Evolutionary conservation across 345 rosid genomes (phyloP), one percentile per base, ranked within the genome.

Genomic region (Moringa oleifera): DNA sequence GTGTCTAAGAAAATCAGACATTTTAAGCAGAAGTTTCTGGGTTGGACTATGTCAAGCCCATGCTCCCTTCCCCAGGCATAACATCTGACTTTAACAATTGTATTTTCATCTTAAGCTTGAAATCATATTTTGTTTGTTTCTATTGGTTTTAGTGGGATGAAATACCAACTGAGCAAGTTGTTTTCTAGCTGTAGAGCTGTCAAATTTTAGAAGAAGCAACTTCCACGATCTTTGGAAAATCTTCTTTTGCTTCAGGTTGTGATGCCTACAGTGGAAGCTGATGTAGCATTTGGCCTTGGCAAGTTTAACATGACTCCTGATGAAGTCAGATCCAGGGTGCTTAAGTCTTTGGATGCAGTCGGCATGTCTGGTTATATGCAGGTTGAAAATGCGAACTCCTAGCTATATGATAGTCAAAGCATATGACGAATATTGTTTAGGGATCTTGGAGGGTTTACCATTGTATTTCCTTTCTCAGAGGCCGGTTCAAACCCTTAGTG

Each of bases 211-310:
- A 33, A 17, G 53, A n/a, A 51, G 20, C 59, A 22, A 25, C 69
- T 41, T 50, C n/a, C 58, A 2, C 46, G 18, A 28, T 51, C 41
- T 18, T 28, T 61, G 57, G 64, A 47, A 28, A n/a, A 21, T 20
- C 50, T 64, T 45, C 24, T 58, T 58, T 53, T 28, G 31, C 61
- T 53, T 55, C 91, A 90, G 97, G 97, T 90, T 57, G 87, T 93
- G 65, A 93, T 93, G 98, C 98, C 98, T 50, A 88, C 96, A 10
- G 96, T 93, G 12, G 96, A 93, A 82, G 87, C 91, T 58, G 94
- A 93, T 77, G 97, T 93, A 22, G 81, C 97, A 21, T 88, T 93
- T 80, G 98, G 96, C 77, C 92, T 87, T 23, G 97, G 98, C 25
- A 93, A 85, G 70, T 80, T 79, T 53, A 74, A 74, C 62, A 71